These are phyloP conservation scores for Starmera stellimalicola DNA, from an alignment of 1,139 yeast species.

Conservation along the genomic window DNA sequence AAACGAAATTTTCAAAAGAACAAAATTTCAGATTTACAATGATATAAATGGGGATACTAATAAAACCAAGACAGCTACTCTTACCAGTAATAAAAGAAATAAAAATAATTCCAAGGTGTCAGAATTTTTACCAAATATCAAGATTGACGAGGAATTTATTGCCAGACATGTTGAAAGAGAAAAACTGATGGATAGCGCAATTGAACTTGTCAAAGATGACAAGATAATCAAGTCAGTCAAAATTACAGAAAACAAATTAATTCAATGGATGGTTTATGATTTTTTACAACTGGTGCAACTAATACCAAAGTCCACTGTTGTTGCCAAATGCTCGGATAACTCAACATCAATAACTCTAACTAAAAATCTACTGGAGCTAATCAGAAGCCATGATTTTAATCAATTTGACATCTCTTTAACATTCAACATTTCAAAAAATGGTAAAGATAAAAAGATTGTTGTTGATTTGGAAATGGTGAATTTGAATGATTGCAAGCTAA, in stretches of 20 bases:
- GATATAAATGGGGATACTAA: too few species aligned
- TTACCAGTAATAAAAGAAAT: too few species aligned
- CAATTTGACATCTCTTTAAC: slow-evolving; percentile 8
- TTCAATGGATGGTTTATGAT: slow-evolving; percentile 10
- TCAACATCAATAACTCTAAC: background rate
- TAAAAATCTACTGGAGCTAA: background rate
- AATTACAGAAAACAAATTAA: slow-evolving; percentile 5
- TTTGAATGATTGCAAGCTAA: slow-evolving; percentile 1
- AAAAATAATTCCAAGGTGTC: background rate
- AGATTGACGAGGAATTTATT: slow-evolving; percentile 7
- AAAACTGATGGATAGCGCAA: background rate
- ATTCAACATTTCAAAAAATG: slow-evolving; percentile 2
- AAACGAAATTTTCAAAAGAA: background rate
- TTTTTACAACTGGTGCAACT: slow-evolving; percentile 3
- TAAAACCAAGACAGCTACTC: too few species aligned
- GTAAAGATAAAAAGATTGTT: background rate
- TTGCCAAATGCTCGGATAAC: background rate
- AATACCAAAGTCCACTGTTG: background rate
- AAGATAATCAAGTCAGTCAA: background rate
- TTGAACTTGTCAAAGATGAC: background rate
- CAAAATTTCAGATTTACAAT: background rate
- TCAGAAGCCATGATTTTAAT: slow-evolving; percentile 3
- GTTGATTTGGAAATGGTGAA: slow-evolving; percentile 5
- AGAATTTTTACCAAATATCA: slow-evolving; percentile 2
- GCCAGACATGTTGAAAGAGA: slow-evolving; percentile 3